These are phyloP conservation scores for Ceriops tagal DNA, from an alignment of 345 rosid species.

Conservation along the genomic window DNA sequence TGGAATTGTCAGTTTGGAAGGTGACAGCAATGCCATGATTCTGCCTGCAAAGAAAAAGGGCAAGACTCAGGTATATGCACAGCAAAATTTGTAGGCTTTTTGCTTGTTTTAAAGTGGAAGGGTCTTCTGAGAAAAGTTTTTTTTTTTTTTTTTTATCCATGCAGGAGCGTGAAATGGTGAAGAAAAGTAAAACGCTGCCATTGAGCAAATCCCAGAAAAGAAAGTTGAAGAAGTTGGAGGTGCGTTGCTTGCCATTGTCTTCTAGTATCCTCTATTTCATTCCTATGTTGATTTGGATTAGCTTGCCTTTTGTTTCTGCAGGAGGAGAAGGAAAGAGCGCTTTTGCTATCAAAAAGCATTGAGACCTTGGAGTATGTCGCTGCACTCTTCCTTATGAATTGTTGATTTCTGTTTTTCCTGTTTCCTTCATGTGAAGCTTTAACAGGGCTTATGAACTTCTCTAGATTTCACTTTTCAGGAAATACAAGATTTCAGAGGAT, in stretches of 20 bases:
- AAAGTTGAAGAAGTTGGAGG: slow-evolving; percentile 72
- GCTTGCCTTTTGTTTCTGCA: slow-evolving; percentile 8
- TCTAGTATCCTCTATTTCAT: slow-evolving; percentile 1
- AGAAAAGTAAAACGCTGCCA: slow-evolving; percentile 16
- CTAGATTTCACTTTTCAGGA: slow-evolving; percentile 34
- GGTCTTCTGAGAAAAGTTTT: background rate
- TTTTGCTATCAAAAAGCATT: slow-evolving; percentile 42
- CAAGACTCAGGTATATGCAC: slow-evolving; percentile 32
- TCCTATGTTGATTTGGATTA: slow-evolving; percentile 3
- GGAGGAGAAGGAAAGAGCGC: slow-evolving; percentile 60
- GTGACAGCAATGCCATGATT: slow-evolving; percentile 52
- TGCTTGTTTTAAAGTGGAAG: background rate
- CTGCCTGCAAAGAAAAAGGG: slow-evolving; percentile 49
- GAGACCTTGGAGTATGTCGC: slow-evolving; percentile 56
- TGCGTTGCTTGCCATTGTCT: slow-evolving; percentile 14
- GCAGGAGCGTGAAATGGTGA: slow-evolving; percentile 26
- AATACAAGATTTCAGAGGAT: slow-evolving; percentile 61
- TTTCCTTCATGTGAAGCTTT: background rate
- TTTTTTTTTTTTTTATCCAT: background rate
- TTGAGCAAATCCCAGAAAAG: slow-evolving; percentile 62
- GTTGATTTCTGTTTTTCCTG: slow-evolving; percentile 4
- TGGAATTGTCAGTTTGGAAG: slow-evolving; percentile 29
- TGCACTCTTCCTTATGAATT: background rate
- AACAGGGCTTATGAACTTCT: background rate
- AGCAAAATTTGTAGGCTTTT: background rate